Evolutionary conservation across 768 basidiomycete species (phyloP).

Genomic region (Galerina marginata): DNA sequence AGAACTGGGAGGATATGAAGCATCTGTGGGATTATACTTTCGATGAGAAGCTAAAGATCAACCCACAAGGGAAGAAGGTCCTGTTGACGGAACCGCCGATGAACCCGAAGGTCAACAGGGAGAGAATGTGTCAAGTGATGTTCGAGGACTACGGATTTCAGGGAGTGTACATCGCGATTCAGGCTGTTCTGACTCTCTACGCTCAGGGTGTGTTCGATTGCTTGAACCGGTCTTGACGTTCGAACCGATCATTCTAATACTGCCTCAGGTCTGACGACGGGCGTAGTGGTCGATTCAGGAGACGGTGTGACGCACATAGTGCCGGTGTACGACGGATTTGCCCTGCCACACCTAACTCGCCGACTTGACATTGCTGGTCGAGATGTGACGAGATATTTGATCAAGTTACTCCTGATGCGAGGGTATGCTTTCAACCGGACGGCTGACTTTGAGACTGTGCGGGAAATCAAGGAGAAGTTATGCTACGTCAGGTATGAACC

Average conservation of each 20-base stretch:
- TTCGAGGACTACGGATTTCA: conserved; percentile 98
- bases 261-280: conserved; percentile 87
- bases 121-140: conserved; percentile 97
- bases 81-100: conserved; percentile 98
- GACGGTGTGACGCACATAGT: conserved; percentile 99
- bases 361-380: conserved; percentile 97
- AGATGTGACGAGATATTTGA: conserved; percentile 97
- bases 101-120: conserved; percentile 94
- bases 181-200: conserved; percentile 97
- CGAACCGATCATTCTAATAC: not conserved
- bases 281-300: conserved; percentile 98
- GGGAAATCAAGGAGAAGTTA: conserved; percentile 98
- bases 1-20: conserved; percentile 99
- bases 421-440: conserved; percentile 99
- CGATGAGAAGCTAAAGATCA: conserved; percentile 89
- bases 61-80: conserved; percentile 87
- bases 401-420: conserved; percentile 99
- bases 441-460: conserved; percentile 98
- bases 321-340: conserved; percentile 96
- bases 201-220: conserved; percentile 80
- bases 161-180: conserved; percentile 96
- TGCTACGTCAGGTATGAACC: conserved; percentile 87
- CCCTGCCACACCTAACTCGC: conserved; percentile 92
- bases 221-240: conserved; percentile 5
- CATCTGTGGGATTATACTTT: conserved; percentile 99